These are phyloP conservation scores for Starmerella khaoyaiensis DNA, from an alignment of 805 yeast species.

Conservation along the genomic window DNA sequence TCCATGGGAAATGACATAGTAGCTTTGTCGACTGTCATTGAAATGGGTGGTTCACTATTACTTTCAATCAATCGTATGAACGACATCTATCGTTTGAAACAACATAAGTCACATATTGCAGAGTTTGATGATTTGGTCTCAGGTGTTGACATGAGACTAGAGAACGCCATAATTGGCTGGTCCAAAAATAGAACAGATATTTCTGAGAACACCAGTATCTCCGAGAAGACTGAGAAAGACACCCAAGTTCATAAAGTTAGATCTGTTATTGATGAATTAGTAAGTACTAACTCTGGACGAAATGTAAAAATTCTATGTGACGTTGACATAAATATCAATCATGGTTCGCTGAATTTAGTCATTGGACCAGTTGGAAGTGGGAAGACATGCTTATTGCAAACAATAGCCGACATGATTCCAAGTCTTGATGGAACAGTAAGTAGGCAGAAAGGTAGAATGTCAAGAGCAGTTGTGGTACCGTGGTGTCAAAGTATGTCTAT, in stretches of 20 bases:
- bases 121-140: slow-evolving; percentile 47
- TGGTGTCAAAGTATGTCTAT: slow-evolving; percentile 9
- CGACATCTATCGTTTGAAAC: slow-evolving; percentile 8
- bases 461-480: slow-evolving; percentile 2
- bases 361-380: slow-evolving; percentile 78
- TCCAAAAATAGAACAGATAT: slow-evolving; percentile 29
- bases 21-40: slow-evolving; percentile 35
- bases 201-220: slow-evolving; percentile 6
- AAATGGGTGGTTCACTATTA: slow-evolving; percentile 30
- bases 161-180: slow-evolving; percentile 4
- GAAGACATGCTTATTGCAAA: slow-evolving; percentile 58
- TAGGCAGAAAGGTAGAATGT: slow-evolving; percentile 36
- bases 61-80: slow-evolving; percentile 22
- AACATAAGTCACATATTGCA: too few relatives aligned
- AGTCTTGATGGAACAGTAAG: slow-evolving; percentile 38
- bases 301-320: slow-evolving; percentile 26
- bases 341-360: slow-evolving; percentile 58
- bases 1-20: slow-evolving; percentile 2
- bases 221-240: slow-evolving; percentile 1
- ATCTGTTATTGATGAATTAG: too few relatives aligned
- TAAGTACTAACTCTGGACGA: background rate
- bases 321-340: slow-evolving; percentile 39
- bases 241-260: too few relatives aligned
- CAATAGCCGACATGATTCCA: slow-evolving; percentile 59
- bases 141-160: slow-evolving; percentile 10